Evolutionary conservation across 345 rosid genomes (phyloP).

Genomic region (Noccaea bulbosa): DNA sequence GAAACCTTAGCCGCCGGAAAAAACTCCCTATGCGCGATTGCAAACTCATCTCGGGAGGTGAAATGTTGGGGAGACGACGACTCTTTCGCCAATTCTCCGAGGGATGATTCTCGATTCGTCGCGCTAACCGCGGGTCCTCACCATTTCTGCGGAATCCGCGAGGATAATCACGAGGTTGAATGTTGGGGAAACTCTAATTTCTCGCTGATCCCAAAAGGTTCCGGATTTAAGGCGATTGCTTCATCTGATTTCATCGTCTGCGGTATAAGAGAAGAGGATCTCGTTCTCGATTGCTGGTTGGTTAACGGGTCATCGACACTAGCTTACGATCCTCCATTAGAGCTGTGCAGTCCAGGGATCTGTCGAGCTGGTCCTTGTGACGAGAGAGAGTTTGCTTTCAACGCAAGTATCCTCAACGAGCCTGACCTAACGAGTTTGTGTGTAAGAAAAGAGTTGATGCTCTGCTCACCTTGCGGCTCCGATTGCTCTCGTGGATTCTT

Average conservation of each 20-base stretch:
- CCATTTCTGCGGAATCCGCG: conserved; percentile 83
- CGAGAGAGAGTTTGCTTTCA: conserved; percentile 67
- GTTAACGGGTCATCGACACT: conserved; percentile 48
- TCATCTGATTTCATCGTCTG: conserved; percentile 79
- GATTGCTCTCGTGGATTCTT: conserved; percentile 78
- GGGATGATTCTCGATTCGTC: conserved; percentile 49
- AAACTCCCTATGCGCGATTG: conserved; percentile 62
- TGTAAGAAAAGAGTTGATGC: conserved; percentile 61
- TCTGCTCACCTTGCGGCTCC: conserved; percentile 76
- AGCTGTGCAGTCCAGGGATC: conserved; percentile 86
- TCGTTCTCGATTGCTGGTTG: conserved; percentile 90
- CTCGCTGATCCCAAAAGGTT: conserved; percentile 65
- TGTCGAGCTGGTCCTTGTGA: conserved; percentile 64
- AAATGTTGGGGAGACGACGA: conserved; percentile 70
- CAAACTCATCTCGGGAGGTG: conserved; percentile 52
- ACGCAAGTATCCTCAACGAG: conserved; percentile 81
- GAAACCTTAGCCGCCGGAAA: conserved; percentile 61
- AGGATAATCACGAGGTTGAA: conserved; percentile 75
- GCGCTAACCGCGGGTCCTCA: conserved; percentile 71
- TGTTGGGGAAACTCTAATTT: conserved; percentile 82
- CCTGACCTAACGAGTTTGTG: conserved; percentile 77
- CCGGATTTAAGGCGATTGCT: conserved; percentile 86
- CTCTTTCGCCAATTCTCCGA: conserved; percentile 45
- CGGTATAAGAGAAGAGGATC: conserved; percentile 81
- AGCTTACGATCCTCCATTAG: conserved; percentile 79